These are phyloP conservation scores for Cyberlindnera euphorbiiphila DNA, from an alignment of 805 yeast genomes.

Conservation along the genomic window DNA sequence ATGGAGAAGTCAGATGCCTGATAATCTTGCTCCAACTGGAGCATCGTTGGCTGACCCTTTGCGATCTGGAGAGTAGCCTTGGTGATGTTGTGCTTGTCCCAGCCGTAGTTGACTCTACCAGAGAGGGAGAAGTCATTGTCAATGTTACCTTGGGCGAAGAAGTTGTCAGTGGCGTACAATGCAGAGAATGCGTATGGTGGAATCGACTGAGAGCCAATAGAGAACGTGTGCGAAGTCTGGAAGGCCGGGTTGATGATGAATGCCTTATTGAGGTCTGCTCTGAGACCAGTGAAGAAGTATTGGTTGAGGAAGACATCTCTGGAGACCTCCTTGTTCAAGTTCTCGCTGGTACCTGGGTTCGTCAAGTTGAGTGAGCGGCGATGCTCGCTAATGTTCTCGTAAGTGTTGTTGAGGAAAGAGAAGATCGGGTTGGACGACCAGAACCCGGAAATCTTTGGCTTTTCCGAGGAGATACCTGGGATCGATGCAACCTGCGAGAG, in stretches of 20 bases:
- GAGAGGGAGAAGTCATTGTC: conserved; percentile 82
- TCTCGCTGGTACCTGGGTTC: conserved; percentile 95
- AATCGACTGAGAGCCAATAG: conserved; percentile 78
- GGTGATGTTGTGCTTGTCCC: conserved; percentile 75
- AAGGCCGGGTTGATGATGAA: conserved; percentile 89
- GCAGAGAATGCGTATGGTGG: conserved; percentile 93
- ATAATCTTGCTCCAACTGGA: conserved; percentile 94
- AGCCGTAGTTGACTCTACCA: conserved; percentile 88
- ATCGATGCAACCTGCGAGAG: conserved; percentile 59
- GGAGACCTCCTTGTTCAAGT: conserved; percentile 87
- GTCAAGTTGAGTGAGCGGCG: conserved; percentile 76
- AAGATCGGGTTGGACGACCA: conserved; percentile 85
- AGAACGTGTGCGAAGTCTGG: conserved; percentile 93
- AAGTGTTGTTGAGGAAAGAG: conserved; percentile 72
- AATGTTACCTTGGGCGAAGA: conserved; percentile 85
- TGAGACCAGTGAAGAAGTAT: conserved; percentile 88
- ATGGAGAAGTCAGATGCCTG: conserved; percentile 85
- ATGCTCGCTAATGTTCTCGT: conserved; percentile 67
- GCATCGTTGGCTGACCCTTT: conserved; percentile 86
- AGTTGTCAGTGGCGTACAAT: conserved; percentile 78
- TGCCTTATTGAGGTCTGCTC: conserved; percentile 94
- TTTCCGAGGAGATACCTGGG: conserved; percentile 52
- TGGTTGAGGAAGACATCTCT: conserved; percentile 90
- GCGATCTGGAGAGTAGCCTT: conserved; percentile 87
- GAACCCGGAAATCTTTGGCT: conserved; percentile 52